Evolutionary conservation across 805 yeast species (phyloP), one percentile per base, ranked within the genome.

Genomic region (Lipomyces spencermartinsiae): DNA sequence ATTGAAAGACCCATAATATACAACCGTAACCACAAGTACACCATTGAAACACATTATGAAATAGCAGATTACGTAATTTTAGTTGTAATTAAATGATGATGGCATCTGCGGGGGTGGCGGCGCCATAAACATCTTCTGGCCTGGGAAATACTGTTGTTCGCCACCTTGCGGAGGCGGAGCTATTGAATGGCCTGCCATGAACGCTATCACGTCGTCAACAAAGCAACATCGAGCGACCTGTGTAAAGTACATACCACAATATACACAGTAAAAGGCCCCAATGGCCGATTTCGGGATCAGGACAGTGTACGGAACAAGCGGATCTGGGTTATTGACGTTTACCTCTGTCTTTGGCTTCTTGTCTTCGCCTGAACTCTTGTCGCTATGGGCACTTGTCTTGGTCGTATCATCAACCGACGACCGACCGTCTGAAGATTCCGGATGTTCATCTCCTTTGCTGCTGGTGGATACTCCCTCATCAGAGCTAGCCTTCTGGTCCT

Each of bases 261-360:
- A 34, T 25, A 46, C 29, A 14, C 19, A 16, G 22, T 35, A 22
- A 31, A 58, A 35, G 1, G 53, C 29, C 0, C n/a, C 31, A 10
- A 58, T 31, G 16, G 43, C 33, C 19, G 51, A 58, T 58, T 39
- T 29, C 16, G 61, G 46, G 16, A 33, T 43, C 25, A 58, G 10
- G 19, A 58, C 61, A 12, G 51, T 58, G 33, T 39, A 35, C 29
- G 61, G 46, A 37, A 58, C 51, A 10, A 58, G n/a, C 12, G 61
- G 49, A 58, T 58, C 33, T 8, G n/a, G 10, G 31, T 16, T 22
- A 34, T 9, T 56, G 43, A 19, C n/a, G 49, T 16, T 43, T 43
- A 22, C 9, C 49, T 43, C 22, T 2, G 19, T 14, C 49, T n/a
- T 43, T n/a, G 9, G 49, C 22, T n/a, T n/a, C 22, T 16, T 16